Conservation (phyloP, 2,329 filamentous ascomycete species). For the Aureobasidium sp. region DNA sequence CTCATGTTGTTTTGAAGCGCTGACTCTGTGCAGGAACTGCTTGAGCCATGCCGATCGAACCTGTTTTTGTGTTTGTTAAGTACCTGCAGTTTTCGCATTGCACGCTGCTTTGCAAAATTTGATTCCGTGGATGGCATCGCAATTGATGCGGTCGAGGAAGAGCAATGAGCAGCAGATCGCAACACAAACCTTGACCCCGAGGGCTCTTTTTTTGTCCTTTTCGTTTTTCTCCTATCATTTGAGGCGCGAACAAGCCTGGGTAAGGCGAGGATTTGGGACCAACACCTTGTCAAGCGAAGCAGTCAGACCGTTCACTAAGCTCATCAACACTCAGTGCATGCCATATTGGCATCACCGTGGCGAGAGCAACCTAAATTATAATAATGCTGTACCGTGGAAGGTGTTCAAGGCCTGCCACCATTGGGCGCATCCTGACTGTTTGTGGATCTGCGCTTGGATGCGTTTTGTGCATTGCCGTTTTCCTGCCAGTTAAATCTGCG, state of each 20-base stretch:
- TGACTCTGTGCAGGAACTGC: not conserved
- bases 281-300: not conserved
- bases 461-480: not conserved
- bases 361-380: not conserved
- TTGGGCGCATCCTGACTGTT: conserved; percentile 8
- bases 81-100: not conserved
- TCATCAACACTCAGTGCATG: not conserved
- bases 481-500: not conserved
- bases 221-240: not conserved
- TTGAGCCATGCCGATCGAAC: not conserved
- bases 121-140: not conserved
- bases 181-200: conserved; percentile 6
- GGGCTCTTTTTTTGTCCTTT: conserved; percentile 1
- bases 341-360: not conserved
- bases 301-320: not conserved
- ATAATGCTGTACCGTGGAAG: not conserved
- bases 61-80: conserved; percentile 3
- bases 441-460: conserved; percentile 14
- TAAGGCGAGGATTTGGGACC: not conserved
- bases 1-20: not conserved
- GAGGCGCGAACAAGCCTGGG: not conserved
- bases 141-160: not conserved
- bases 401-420: conserved; percentile 5
- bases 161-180: not conserved
- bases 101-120: not conserved